Evolutionary conservation across 2,329 filamentous ascomycete genomes (phyloP), one percentile per base, ranked within the genome.

Genomic region (Ophiostoma ips): DNA sequence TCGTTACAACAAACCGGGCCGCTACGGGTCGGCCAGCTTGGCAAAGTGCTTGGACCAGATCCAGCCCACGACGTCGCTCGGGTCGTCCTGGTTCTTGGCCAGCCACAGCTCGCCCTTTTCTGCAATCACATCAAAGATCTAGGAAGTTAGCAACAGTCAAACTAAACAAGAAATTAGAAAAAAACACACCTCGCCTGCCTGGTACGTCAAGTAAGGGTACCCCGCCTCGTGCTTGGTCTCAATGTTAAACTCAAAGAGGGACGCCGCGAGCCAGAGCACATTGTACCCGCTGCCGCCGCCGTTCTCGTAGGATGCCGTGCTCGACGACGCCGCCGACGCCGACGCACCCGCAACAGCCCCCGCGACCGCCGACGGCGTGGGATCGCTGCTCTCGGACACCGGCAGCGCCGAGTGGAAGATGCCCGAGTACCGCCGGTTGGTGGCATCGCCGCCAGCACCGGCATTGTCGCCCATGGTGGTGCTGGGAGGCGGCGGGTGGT

Each of bases 41-140:
- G 84, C 84, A 71, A 98, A 98, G 68, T 98, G 92, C 66, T 95
- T 95, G 60, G 89, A 94, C 92, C 92, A 98, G 60, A 98, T 95
- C 92, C 92, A 98, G 48, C 92, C 92, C 33, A 96, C 81, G 56
- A 81, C 75, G 56, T 84, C 77, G 11, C 71, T 73, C 1, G 79
- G 70, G 64, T 98, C 92, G 61, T 98, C 92, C 67, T 98, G 92
- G 63, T 98, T 98, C 65, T 87, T 87, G 49, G 92, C 92, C 51
- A 98, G 79, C 92, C 92, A 98, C 46, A 96, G 75, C 70, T 98
- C 92, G 55, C 92, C 92, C 64, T 95, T 95, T 66, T 95, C 89
- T 30, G 84, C 92, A 61, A 98, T 87, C 49, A 98, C 84, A 67
- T 90, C 85, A 60, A 90, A 90, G 55, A 90, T 86, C 77, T 83